Evolutionary conservation across 2,329 filamentous ascomycete genomes (phyloP), one percentile per base, ranked within the genome.

Genomic region (Paraphaeosphaeria sporulosa): DNA sequence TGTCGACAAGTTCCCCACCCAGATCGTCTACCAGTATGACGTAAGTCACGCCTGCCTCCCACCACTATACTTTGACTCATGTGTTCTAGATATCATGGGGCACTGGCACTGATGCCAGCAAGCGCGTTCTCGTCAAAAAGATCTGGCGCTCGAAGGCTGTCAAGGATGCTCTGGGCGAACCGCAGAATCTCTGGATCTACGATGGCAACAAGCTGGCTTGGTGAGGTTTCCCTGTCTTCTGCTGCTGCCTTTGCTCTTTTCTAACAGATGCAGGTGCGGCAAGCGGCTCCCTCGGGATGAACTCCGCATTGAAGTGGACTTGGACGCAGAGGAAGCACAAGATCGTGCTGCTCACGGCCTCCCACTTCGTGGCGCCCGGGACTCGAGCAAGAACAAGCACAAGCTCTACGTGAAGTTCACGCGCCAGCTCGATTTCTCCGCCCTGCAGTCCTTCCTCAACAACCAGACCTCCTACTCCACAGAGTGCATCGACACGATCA

Each of bases 151-250:
- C 89, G 0, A 80, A 84, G 1, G 77, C 80, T 0, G 83, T 93
- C 7, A 85, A 90, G 73, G 63, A 77, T 0, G 78, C 79, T 2
- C 79, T 94, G 1, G 80, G 81, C 30, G 66, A 75, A 50, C 65
- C 69, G 1, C 27, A 58, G 2, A 77, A 80, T 2, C 81, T 82
- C 44, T 93, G 90, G 86, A 86, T 97, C 58, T 93, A 88, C 69
- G 93, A 98, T 79, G 92, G 92, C 30, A 89, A 90, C 71, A 92
- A 90, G 76, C 84, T 99, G 49, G 94, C 93, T 17, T 99, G 95
- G 94, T 91, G 81, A 70, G 81, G 65, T 66, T 19, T 15, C 19
- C 15, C 2, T 32, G 13, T 47, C 32, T 6, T 6, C 34, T 48
- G 5, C 7, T 36, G 19, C 40, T 46, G 8, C 40, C 44, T 46